Evolutionary conservation across 345 rosid species (phyloP), one percentile per base, ranked within the genome.

Genomic region (Syzygium jambos): DNA sequence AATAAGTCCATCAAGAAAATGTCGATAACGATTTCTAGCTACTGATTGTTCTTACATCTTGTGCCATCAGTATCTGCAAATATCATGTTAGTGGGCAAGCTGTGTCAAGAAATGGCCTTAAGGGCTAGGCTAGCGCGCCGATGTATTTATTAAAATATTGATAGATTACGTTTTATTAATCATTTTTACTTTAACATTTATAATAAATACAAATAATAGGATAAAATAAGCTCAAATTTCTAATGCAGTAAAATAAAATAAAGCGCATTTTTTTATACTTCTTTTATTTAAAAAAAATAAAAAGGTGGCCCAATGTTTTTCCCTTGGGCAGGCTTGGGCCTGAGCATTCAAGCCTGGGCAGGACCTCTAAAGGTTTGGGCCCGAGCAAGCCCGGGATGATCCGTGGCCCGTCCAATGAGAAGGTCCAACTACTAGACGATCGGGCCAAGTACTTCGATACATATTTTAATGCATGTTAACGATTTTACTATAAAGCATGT

Each of bases 151-250:
- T 0, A 27, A 4, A 59, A 59, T 11, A 59, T 59, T 27, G 65
- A 5, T 59, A 25, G 5, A 51, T 59, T n/a, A n/a, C n/a, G n/a
- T n/a, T n/a, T n/a, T n/a, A n/a, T n/a, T n/a, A n/a, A n/a, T n/a
- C n/a, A n/a, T n/a, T n/a, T 59, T 27, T 9, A 25, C 30, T 59
- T 27, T 59, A 59, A n/a, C 30, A 59, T 29, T 27, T 59, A 57
- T 11, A 57, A 0, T 57, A 11, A 10, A 23, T 23, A 25, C 5
- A 4, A 57, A 25, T 4, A 25, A 57, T 57, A 0, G 29, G 0
- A 57, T 1, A 59, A 59, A 25, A 59, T 11, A 4, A 59, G 30
- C 65, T 59, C 7, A 3, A 25, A 57, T 57, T 57, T 57, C 11
- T 57, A 57, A 59, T 59, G 3, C 27, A 59, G 1, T 59, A 57